Conservation (phyloP, 495 filamentous ascomycete species). For the Lichina pygmaea region DNA sequence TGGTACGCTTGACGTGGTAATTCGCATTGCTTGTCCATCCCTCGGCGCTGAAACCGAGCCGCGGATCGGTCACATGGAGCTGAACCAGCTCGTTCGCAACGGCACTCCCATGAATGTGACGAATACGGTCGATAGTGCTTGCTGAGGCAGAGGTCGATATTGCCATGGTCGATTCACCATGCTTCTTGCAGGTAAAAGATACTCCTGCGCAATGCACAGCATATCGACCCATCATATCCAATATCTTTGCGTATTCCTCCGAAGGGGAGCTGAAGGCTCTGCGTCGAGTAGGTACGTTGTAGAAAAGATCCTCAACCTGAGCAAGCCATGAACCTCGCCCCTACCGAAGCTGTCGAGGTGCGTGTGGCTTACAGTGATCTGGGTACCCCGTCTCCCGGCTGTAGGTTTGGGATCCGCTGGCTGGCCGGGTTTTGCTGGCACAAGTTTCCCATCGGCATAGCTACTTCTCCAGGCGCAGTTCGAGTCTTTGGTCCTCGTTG, state of each 20-base stretch:
- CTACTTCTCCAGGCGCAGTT: constrained; percentile 72
- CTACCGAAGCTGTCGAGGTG: not conserved
- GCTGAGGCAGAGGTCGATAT: constrained; percentile 52
- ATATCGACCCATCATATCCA: constrained; percentile 82
- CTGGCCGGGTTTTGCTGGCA: constrained; percentile 77
- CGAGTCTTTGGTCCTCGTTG: constrained; percentile 75
- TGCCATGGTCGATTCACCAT: constrained; percentile 60
- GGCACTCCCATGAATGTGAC: constrained; percentile 63
- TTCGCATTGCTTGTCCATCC: constrained; percentile 85
- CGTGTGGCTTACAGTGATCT: constrained; percentile 44
- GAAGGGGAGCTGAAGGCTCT: constrained; percentile 75
- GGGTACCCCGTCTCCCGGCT: constrained; percentile 81
- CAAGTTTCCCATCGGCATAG: constrained; percentile 64
- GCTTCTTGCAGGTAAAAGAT: constrained; percentile 88
- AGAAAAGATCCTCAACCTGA: constrained; percentile 86
- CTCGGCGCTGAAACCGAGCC: constrained; percentile 58
- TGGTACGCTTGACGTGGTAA: constrained; percentile 79
- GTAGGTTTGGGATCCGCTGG: constrained; percentile 64
- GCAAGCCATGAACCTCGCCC: not conserved
- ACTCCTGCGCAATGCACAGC: constrained; percentile 84
- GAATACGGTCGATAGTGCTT: constrained; percentile 52
- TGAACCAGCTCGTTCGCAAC: constrained; percentile 78
- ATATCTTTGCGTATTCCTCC: constrained; percentile 94
- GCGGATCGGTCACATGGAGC: constrained; percentile 41
- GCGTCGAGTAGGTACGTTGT: constrained; percentile 73